Evolutionary conservation across 371 early-diverging fungal genomes (phyloP), one percentile per base, ranked within the genome.

Genomic region (Mortierella sp.): DNA sequence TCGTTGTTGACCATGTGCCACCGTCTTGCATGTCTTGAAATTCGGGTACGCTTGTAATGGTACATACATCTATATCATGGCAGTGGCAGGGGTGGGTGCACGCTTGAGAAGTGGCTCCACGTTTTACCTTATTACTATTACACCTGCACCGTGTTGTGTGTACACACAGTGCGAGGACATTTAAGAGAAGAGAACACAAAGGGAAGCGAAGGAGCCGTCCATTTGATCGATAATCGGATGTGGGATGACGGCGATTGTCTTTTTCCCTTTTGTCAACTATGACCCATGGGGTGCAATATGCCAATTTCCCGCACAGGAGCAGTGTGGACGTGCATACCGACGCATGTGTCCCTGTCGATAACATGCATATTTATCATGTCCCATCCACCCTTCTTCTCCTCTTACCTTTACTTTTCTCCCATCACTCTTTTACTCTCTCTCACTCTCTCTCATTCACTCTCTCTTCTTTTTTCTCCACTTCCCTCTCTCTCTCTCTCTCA

Each of bases 21-120:
- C 37, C 19, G 4, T 29, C 16, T 0, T 48, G 48, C 16, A 58
- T 31, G 61, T 58, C 37, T 58, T 58, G 61, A 13, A 58, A 14
- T 58, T 58, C 61, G 61, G 61, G 31, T 58, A 58, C 22, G 37
- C 61, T 34, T 10, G 31, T 14, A 19, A 58, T 58, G 61, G 61
- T 58, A 58, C 61, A 34, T 58, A 22, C 34, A 6, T 14, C 19
- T 4, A 5, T 31, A 22, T 53, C 4, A 16, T 34, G 19, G 22
- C 8, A n/a, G 34, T 31, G 34, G 19, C 14, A 4, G 14, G 52
- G 4, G n/a, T n/a, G 34, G 31, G 16, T 58, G 61, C 37, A 31
- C 19, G 19, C 34, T 31, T 26, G 53, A 24, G 1, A 5, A 58
- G 9, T 9, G 37, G 37, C 34, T 19, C 34, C 61, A 58, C 61